These are phyloP conservation scores for Epichloe amarillans DNA, from an alignment of 2,329 filamentous ascomycete genomes.

Conservation along the genomic window DNA sequence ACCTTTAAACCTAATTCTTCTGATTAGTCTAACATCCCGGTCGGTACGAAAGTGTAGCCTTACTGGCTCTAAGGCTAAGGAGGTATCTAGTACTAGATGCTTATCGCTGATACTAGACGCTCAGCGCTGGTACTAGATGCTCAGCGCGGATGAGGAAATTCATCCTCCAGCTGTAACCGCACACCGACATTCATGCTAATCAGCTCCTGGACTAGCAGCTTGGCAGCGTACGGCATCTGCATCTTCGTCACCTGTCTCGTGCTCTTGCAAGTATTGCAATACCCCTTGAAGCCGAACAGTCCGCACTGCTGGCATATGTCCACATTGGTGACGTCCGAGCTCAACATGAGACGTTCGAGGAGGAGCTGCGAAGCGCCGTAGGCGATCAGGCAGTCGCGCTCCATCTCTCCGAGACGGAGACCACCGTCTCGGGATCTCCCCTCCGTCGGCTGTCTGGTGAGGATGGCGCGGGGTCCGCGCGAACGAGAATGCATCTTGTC, in stretches of 20 bases:
- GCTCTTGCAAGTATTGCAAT: slow-evolving; percentile 85
- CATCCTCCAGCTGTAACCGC: slow-evolving; percentile 77
- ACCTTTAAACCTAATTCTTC: no score
- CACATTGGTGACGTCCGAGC: slow-evolving; percentile 77
- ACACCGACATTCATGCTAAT: slow-evolving; percentile 99
- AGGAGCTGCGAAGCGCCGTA: slow-evolving; percentile 90
- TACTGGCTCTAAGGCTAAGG: no score
- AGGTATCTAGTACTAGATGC: no score
- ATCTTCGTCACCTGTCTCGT: slow-evolving; percentile 77
- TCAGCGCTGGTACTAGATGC: slow-evolving; percentile 3
- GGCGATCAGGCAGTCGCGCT: slow-evolving; percentile 93
- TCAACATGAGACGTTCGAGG: slow-evolving; percentile 87
- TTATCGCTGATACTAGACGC: neutral
- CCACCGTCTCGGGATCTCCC: slow-evolving; percentile 90
- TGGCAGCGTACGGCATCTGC: slow-evolving; percentile 95
- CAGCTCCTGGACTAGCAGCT: slow-evolving; percentile 88
- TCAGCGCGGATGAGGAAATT: slow-evolving; percentile 58
- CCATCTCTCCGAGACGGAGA: slow-evolving; percentile 92
- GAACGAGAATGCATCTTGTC: slow-evolving; percentile 98
- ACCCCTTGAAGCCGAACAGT: slow-evolving; percentile 88
- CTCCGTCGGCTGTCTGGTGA: slow-evolving; percentile 92
- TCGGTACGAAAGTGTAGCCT: no score
- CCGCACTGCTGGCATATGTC: slow-evolving; percentile 92
- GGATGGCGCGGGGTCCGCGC: slow-evolving; percentile 75
- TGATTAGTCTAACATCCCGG: no score